These are phyloP conservation scores for Metroxylon sagu DNA, from an alignment of 176 grass and related monocot genomes.

Conservation along the genomic window DNA sequence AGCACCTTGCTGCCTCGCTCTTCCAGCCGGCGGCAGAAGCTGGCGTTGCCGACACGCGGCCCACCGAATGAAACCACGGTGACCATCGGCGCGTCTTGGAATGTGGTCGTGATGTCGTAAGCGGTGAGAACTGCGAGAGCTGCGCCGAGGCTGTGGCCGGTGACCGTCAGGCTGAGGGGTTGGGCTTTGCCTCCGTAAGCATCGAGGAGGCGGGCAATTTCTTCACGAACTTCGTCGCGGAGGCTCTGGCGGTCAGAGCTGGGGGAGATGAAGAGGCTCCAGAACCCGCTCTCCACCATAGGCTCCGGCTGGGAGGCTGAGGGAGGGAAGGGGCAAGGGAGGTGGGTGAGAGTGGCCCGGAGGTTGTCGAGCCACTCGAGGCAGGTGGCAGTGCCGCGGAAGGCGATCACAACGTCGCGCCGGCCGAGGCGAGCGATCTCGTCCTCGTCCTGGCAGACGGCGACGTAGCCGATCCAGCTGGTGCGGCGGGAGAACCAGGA, in stretches of 20 bases:
- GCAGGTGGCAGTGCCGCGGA: conserved; percentile 33
- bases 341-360: conserved; percentile 22
- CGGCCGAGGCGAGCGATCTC: conserved; percentile 44
- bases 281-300: conserved; percentile 42
- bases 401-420: conserved; percentile 38
- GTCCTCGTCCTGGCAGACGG: conserved; percentile 34
- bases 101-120: conserved; percentile 20
- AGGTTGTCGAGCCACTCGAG: conserved; percentile 45
- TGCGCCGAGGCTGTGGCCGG: conserved; percentile 51
- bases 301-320: not conserved
- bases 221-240: conserved; percentile 31
- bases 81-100: conserved; percentile 3
- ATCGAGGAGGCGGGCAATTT: conserved; percentile 21
- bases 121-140: conserved; percentile 50
- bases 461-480: conserved; percentile 49
- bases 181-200: conserved; percentile 18
- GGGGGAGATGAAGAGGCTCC: conserved; percentile 39
- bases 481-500: conserved; percentile 16
- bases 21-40: conserved; percentile 33
- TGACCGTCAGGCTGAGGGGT: conserved; percentile 39
- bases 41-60: conserved; percentile 40
- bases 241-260: conserved; percentile 17
- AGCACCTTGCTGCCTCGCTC: conserved; percentile 41
- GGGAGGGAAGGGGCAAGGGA: not conserved
- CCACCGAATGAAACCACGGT: conserved; percentile 45